A percentile compares a stretch with the other conserved stretches of the same genome.
Evolutionary conservation across 2,329 filamentous ascomycete species (phyloP).

Genomic region (Zymoseptoria ardabiliae): DNA sequence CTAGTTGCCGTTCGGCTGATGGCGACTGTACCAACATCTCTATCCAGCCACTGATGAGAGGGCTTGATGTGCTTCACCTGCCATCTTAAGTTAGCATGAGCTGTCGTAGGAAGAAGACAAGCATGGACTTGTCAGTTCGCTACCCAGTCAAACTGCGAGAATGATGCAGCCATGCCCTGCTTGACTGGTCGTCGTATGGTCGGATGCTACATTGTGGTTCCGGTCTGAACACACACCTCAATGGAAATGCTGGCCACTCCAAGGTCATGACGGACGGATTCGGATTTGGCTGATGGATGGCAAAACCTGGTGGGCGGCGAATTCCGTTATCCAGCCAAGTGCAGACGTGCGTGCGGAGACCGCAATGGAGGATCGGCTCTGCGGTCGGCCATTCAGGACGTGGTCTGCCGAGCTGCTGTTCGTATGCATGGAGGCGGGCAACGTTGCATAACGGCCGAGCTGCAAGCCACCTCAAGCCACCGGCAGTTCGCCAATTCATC

Average conservation of each 20-base stretch:
- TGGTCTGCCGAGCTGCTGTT: neutral
- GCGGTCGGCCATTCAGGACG: neutral
- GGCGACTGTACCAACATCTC: neutral
- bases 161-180: neutral
- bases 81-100: neutral
- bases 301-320: neutral
- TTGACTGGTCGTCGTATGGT: neutral
- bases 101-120: neutral
- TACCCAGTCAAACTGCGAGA: neutral
- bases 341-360: no score
- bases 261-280: neutral
- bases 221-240: neutral
- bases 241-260: neutral
- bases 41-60: neutral
- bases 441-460: neutral
- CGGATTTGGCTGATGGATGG: neutral
- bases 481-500: neutral
- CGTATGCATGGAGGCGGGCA: neutral
- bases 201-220: neutral
- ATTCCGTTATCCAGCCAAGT: neutral
- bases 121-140: neutral
- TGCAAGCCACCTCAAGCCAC: neutral
- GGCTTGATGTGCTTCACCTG: neutral
- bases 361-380: neutral
- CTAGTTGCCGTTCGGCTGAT: neutral